phyloP scores from a whole-genome alignment of 1,139 yeast genomes.

The Lodderomyces metapsilosis region DNA sequence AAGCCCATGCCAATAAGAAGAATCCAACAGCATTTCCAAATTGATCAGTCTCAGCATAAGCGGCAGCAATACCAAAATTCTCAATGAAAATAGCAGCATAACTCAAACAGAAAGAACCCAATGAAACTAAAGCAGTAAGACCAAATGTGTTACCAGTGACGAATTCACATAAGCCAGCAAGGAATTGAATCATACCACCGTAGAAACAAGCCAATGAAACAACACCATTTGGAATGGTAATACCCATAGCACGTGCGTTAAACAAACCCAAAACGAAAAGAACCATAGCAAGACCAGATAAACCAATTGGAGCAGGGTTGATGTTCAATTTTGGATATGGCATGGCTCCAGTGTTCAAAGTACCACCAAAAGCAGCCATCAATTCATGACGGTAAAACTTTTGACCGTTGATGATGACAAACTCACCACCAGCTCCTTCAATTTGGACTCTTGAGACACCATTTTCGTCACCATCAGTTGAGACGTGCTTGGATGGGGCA shows the following conservation, averaged over 20 bases:
- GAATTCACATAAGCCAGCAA: constrained; percentile 56
- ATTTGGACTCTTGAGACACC: constrained; percentile 15
- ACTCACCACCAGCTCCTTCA: constrained; percentile 24
- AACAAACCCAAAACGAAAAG: constrained; percentile 47
- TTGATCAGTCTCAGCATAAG: constrained; percentile 47
- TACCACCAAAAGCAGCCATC: constrained; percentile 40
- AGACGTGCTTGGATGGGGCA: not conserved
- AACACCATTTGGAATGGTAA: constrained; percentile 32
- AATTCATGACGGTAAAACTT: constrained; percentile 31
- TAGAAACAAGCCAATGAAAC: constrained; percentile 47
- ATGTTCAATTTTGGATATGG: constrained; percentile 24
- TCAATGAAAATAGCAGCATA: constrained; percentile 66
- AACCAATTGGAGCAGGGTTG: constrained; percentile 29
- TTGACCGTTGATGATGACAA: constrained; percentile 24
- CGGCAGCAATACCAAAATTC: constrained; percentile 52
- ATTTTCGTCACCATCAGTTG: constrained; percentile 14
- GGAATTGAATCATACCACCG: constrained; percentile 47
- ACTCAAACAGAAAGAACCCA: constrained; percentile 52
- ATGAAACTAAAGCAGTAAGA: too few species aligned
- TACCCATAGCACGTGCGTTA: constrained; percentile 43
- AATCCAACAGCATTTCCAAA: constrained; percentile 57
- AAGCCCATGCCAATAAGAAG: constrained; percentile 61
- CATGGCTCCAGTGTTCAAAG: constrained; percentile 43
- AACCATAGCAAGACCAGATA: constrained; percentile 50
- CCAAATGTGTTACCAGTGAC: constrained; percentile 40